Base-by-base conservation (phyloP, 139 green algal genomes). In the Coelastrella sp. region DNA sequence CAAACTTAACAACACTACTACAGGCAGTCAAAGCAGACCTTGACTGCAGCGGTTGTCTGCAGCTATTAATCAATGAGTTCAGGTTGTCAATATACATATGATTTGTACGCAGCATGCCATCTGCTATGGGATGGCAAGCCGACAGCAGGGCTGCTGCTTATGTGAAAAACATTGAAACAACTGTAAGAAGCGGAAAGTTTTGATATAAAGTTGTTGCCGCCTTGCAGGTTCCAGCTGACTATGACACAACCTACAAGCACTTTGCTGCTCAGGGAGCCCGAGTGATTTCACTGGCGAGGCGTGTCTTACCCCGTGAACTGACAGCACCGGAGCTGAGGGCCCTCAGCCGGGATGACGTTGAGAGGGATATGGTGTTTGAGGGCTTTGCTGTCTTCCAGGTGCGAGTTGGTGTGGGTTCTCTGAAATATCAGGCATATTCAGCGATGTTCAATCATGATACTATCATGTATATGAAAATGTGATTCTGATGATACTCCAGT, bases 211-310 rank as follows among this genome's bases (percentile, higher is more conserved):
- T 58, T 80, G 0, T 58, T 59, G 6, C 76, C 3, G 35, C 35
- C 35, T 49, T 49, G 85, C 89, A 93, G 17, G 91, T 96, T 10
- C 98, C 98, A 0, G 20, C 72, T 14, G 92, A 95, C 79, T 99
- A 99, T 87, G 94, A 97, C 70, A 70, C 60, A 15, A 91, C 93
- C 49, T 98, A 99, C 96, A 97, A 97, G 92, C 85, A 80, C 11
- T 98, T 96, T 89, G 98, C 98, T 0, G 88, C 96, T 6, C 93
- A 99, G 92, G 98, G 98, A 10, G 96, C 95, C 0, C 96, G 98
- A 24, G 97, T 99, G 24, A 98, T 99, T 73, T 96, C 97, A 8
- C 93, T 99, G 68, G 98, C 97, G 4, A 95, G 93, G 82, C 96
- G 94, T 25, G 25, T 81, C 22, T 91, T 99, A 76, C 79, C 91